Conservation (phyloP, 1,284 basidiomycete genomes). For the Farysia itapuensis region DNA sequence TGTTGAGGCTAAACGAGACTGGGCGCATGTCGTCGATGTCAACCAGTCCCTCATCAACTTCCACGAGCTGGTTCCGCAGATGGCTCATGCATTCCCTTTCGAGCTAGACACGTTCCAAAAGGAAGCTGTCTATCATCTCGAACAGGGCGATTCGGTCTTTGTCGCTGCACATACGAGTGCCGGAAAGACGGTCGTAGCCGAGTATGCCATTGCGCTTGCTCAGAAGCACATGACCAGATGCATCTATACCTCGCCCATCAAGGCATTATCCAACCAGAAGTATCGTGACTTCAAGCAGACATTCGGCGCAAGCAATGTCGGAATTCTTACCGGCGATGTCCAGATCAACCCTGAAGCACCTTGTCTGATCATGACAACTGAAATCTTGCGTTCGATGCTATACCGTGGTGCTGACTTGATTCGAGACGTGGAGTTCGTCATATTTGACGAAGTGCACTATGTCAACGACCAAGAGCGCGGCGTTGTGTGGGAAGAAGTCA, state of each 20-base stretch:
- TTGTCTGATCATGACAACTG: conserved; percentile 87
- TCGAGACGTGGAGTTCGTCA: conserved; percentile 97
- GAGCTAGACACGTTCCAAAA: conserved; percentile 91
- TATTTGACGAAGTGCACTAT: conserved; percentile 99
- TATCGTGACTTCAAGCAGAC: conserved; percentile 98
- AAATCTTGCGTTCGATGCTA: conserved; percentile 93
- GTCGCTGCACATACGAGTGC: conserved; percentile 98
- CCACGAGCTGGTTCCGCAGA: conserved; percentile 80
- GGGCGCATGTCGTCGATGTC: conserved; percentile 96
- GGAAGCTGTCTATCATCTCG: conserved; percentile 95
- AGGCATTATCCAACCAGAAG: conserved; percentile 97
- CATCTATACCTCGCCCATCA: conserved; percentile 98
- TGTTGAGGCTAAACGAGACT: conserved; percentile 74
- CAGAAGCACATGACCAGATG: conserved; percentile 98
- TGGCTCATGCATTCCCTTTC: conserved; percentile 81
- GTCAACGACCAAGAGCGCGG: conserved; percentile 99
- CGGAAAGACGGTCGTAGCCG: conserved; percentile 99
- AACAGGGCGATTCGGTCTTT: conserved; percentile 96
- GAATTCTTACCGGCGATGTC: conserved; percentile 97
- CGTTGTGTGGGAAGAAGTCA: conserved; percentile 99
- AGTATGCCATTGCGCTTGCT: conserved; percentile 95
- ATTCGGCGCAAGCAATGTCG: conserved; percentile 86
- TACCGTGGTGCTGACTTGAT: conserved; percentile 86
- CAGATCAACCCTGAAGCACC: conserved; percentile 98
- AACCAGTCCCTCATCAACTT: conserved; percentile 87